A percentile compares a stretch with the other conserved stretches of the same genome.
Conservation (phyloP, 345 rosid species). For the Bretschneidera sinensis region DNA sequence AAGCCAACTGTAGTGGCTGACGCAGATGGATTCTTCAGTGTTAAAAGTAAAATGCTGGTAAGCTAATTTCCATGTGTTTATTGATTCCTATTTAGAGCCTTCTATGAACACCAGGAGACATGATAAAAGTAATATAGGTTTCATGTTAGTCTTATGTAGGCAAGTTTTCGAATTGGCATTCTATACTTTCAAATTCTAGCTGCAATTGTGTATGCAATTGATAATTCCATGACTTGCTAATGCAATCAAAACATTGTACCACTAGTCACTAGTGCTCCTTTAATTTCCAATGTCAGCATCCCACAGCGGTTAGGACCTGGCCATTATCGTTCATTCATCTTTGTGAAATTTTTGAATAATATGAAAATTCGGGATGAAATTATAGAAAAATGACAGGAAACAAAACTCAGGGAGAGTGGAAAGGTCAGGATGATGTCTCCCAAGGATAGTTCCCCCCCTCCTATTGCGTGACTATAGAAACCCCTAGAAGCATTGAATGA, state of each 20-base stretch:
- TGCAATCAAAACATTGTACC: too few relatives aligned
- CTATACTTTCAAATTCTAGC: background rate
- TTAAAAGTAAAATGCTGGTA: constrained; percentile 87
- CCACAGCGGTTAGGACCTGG: too few relatives aligned
- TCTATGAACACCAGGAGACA: background rate
- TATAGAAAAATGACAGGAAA: too few relatives aligned
- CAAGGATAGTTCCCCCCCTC: background rate
- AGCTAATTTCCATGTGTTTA: constrained; percentile 21
- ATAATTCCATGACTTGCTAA: background rate
- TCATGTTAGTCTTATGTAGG: too few relatives aligned
- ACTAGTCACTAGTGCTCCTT: background rate
- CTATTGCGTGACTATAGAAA: too few relatives aligned
- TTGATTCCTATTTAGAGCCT: background rate
- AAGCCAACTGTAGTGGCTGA: constrained; percentile 89
- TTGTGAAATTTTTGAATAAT: too few relatives aligned
- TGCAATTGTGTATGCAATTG: background rate
- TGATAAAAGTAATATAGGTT: background rate
- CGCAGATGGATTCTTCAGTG: constrained; percentile 82
- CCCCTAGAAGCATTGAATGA: too few relatives aligned
- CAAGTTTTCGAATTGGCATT: background rate
- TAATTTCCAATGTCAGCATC: too few relatives aligned
- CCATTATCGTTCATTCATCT: too few relatives aligned
- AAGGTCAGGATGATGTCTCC: background rate
- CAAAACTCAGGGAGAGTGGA: too few relatives aligned
- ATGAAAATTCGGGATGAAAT: too few relatives aligned